Evolutionary conservation across 495 filamentous ascomycete genomes (phyloP).

Genomic region (Hyaloscypha finlandica): DNA sequence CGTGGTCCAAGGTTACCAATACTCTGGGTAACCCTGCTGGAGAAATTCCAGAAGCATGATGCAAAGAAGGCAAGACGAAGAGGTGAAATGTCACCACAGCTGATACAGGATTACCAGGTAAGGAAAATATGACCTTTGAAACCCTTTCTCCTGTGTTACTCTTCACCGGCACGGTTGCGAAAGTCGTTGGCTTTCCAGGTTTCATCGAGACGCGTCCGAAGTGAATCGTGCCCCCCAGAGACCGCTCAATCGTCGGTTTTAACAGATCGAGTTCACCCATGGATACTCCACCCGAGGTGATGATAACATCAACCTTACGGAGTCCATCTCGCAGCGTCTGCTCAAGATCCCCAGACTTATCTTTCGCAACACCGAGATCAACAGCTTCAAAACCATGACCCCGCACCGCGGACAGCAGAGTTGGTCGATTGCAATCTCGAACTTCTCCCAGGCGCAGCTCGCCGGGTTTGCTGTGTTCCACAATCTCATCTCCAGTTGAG

Average conservation of each 20-base stretch:
- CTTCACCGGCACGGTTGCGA: slow-evolving; percentile 79
- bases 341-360: slow-evolving; percentile 78
- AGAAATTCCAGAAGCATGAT: slow-evolving; percentile 62
- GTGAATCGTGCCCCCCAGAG: slow-evolving; percentile 89
- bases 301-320: slow-evolving; percentile 73
- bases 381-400: slow-evolving; percentile 79
- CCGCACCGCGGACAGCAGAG: slow-evolving; percentile 72
- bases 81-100: slow-evolving; percentile 92
- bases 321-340: slow-evolving; percentile 72
- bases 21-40: slow-evolving; percentile 71
- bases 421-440: slow-evolving; percentile 87
- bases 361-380: slow-evolving; percentile 85
- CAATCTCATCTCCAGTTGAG: slow-evolving; percentile 94
- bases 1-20: slow-evolving; percentile 68
- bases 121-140: slow-evolving; percentile 78
- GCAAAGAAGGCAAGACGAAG: slow-evolving; percentile 87
- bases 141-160: slow-evolving; percentile 56
- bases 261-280: slow-evolving; percentile 98
- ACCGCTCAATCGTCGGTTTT: slow-evolving; percentile 93
- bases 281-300: slow-evolving; percentile 93
- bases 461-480: slow-evolving; percentile 67
- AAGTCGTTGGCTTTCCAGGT: slow-evolving; percentile 95
- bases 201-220: slow-evolving; percentile 98
- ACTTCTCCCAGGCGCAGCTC: slow-evolving; percentile 78
- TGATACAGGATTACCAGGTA: slow-evolving; percentile 93